These are phyloP conservation scores for Dicorynia guianensis DNA, from an alignment of 306 rosid genomes.

Conservation along the genomic window DNA sequence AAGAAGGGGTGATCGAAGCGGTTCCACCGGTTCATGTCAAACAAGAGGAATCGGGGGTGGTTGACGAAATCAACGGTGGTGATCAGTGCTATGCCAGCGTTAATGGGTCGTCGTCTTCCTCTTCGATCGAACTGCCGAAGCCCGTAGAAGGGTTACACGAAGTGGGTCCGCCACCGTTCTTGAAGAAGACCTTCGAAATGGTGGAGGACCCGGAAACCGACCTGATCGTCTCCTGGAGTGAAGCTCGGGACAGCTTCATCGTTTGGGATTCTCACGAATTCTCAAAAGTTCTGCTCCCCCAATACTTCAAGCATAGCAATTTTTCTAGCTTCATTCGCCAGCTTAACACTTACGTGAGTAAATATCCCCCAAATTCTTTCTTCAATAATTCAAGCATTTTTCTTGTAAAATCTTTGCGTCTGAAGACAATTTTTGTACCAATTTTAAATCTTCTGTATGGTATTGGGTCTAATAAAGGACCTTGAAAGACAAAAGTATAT, in stretches of 20 bases:
- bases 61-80: slow-evolving; percentile 26
- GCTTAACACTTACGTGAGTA: slow-evolving; percentile 88
- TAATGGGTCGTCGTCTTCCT: slow-evolving; percentile 45
- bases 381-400: background rate
- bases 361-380: background rate
- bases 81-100: slow-evolving; percentile 1
- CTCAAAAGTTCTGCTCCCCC: slow-evolving; percentile 74
- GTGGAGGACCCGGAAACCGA: slow-evolving; percentile 89
- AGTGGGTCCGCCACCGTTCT: slow-evolving; percentile 83
- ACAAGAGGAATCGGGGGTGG: slow-evolving; percentile 45
- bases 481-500: background rate
- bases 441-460: too few species aligned
- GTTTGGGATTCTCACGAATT: slow-evolving; percentile 89
- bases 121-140: slow-evolving; percentile 48
- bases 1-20: slow-evolving; percentile 7
- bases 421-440: background rate
- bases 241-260: slow-evolving; percentile 65
- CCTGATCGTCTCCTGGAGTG: slow-evolving; percentile 83
- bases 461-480: too few species aligned
- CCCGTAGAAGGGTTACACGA: slow-evolving; percentile 83
- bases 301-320: slow-evolving; percentile 82
- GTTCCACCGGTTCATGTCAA: slow-evolving; percentile 37
- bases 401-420: background rate
- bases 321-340: slow-evolving; percentile 98
- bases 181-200: slow-evolving; percentile 82